phyloP scores from a whole-genome alignment of 441 rosid genomes.

The Euphorbia schlechtendalii region DNA sequence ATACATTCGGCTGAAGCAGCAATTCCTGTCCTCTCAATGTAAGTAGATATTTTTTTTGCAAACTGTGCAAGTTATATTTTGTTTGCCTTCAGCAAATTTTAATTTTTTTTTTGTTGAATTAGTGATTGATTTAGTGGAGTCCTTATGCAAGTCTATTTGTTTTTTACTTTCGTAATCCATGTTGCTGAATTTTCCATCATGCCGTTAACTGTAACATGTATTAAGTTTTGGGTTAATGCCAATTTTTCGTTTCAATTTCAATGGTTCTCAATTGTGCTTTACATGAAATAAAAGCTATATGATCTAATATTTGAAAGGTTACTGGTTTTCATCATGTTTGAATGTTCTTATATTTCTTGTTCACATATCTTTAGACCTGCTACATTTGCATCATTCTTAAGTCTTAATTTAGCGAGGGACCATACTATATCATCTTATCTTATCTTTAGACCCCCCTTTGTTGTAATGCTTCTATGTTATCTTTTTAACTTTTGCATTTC shows the following conservation, averaged over 20 bases:
- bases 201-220: not conserved
- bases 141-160: not conserved
- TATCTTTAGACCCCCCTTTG: too few relatives aligned
- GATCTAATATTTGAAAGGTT: not conserved
- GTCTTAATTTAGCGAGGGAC: not conserved
- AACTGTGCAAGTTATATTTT: not conserved
- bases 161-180: not conserved
- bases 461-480: not conserved
- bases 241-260: not conserved
- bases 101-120: not conserved
- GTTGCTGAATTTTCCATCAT: not conserved
- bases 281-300: not conserved
- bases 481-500: not conserved
- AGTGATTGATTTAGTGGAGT: not conserved
- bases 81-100: not conserved
- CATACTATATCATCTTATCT: too few relatives aligned
- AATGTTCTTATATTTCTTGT: not conserved
- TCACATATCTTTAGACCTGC: not conserved
- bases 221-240: too few relatives aligned
- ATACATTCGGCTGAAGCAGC: slow-evolving; percentile 53
- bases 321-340: not conserved
- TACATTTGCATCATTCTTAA: not conserved
- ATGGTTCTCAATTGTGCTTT: not conserved
- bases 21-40: slow-evolving; percentile 95
- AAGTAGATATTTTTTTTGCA: slow-evolving; percentile 35